Percentiles rank a stretch among this genome's conserved stretches.
Evolutionary conservation across 306 rosid genomes (phyloP).

Genomic region (Begonia fuchsioides): DNA sequence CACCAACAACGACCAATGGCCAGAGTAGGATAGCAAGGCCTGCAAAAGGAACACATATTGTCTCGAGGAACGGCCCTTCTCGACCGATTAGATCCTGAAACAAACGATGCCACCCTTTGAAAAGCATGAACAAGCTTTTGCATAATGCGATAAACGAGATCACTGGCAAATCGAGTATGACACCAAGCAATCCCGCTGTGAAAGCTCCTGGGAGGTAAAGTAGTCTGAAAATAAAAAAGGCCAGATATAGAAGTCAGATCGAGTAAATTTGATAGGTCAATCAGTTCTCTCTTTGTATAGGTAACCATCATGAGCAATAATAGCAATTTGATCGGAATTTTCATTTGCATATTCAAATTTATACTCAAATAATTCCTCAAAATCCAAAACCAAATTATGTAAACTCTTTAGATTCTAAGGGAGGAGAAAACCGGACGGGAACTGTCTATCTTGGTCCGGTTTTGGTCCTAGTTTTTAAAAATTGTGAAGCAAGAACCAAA

Average conservation of each 20-base stretch:
- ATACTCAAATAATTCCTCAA: no score
- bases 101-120: constrained; percentile 88
- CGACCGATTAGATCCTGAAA: constrained; percentile 96
- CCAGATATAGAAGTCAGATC: background rate
- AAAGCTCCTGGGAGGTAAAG: constrained; percentile 67
- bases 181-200: constrained; percentile 47
- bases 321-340: no score
- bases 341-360: no score
- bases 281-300: no score
- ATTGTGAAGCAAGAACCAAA: no score
- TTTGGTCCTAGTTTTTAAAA: no score
- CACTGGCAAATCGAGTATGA: constrained; percentile 48
- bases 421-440: no score
- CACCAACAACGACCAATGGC: constrained; percentile 90
- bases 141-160: constrained; percentile 61
- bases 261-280: no score
- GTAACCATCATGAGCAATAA: no score
- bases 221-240: constrained; percentile 48
- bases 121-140: constrained; percentile 79
- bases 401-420: no score
- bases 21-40: constrained; percentile 90
- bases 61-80: constrained; percentile 98
- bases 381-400: no score
- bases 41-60: constrained; percentile 93
- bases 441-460: no score